Conservation (phyloP, 768 basidiomycete species). For the Myochromella boudieri region DNA sequence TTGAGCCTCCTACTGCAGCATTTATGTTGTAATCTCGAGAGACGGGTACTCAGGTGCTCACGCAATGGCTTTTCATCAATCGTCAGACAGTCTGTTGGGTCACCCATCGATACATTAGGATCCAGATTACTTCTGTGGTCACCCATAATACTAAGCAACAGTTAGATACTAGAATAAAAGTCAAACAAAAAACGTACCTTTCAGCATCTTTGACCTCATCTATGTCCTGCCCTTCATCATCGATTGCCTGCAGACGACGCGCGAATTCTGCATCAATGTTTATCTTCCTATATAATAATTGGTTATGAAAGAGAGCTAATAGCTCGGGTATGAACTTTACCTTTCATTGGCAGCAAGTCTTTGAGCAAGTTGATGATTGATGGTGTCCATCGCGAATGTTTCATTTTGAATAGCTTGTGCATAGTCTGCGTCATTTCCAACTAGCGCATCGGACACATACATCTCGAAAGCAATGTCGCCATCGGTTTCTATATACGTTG, state of each 20-base stretch:
- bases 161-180: not conserved
- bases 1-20: too few species aligned
- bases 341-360: constrained; percentile 33
- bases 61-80: too few species aligned
- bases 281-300: constrained; percentile 32
- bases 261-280: constrained; percentile 37
- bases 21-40: too few species aligned
- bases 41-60: too few species aligned
- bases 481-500: constrained; percentile 20
- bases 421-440: constrained; percentile 28
- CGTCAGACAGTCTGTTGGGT: too few species aligned
- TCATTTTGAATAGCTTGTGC: constrained; percentile 31
- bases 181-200: constrained; percentile 10
- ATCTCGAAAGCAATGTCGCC: constrained; percentile 26
- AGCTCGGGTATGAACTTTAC: constrained; percentile 9
- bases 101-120: too few species aligned
- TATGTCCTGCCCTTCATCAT: constrained; percentile 26
- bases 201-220: constrained; percentile 31
- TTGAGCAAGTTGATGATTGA: constrained; percentile 33
- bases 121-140: not conserved
- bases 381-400: constrained; percentile 21
- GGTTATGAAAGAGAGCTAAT: too few species aligned
- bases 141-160: not conserved
- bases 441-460: constrained; percentile 25
- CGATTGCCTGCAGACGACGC: constrained; percentile 27